phyloP scores from a whole-genome alignment of 106 monocot genomes.

The Amphibolis antarctica region DNA sequence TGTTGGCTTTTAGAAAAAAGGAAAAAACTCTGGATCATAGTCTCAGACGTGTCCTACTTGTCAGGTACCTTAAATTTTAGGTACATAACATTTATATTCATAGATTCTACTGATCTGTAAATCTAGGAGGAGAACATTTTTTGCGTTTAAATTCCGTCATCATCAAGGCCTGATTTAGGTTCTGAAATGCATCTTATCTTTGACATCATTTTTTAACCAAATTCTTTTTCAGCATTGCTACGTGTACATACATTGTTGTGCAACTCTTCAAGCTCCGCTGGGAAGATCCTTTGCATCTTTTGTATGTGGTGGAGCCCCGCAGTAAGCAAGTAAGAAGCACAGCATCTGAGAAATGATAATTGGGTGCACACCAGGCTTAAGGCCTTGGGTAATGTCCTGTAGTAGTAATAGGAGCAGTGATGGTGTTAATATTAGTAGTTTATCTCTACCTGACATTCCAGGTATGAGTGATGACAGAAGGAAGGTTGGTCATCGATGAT shows the following conservation, averaged over 20 bases:
- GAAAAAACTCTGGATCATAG: too few relatives aligned
- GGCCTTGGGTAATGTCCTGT: background rate
- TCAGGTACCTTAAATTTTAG: too few relatives aligned
- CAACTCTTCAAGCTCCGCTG: conserved; percentile 46
- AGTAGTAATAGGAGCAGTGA: too few relatives aligned
- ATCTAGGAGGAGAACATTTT: too few relatives aligned
- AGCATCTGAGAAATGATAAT: too few relatives aligned
- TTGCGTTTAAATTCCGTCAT: too few relatives aligned
- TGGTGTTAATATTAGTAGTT: too few relatives aligned
- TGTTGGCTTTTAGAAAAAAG: too few relatives aligned
- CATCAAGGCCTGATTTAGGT: background rate
- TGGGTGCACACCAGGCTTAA: background rate
- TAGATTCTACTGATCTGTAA: too few relatives aligned
- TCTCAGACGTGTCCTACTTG: too few relatives aligned
- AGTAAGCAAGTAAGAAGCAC: conserved; percentile 23
- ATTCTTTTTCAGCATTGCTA: conserved; percentile 39
- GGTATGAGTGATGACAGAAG: background rate
- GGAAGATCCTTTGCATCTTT: conserved; percentile 30
- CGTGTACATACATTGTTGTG: conserved; percentile 59
- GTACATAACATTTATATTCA: too few relatives aligned
- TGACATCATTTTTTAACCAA: background rate
- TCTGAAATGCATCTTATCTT: background rate
- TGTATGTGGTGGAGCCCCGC: conserved; percentile 28
- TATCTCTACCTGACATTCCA: background rate
- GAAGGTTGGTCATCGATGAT: background rate